These are phyloP conservation scores for Thielaviopsis populi DNA, from an alignment of 2,329 filamentous ascomycete genomes.

Conservation along the genomic window DNA sequence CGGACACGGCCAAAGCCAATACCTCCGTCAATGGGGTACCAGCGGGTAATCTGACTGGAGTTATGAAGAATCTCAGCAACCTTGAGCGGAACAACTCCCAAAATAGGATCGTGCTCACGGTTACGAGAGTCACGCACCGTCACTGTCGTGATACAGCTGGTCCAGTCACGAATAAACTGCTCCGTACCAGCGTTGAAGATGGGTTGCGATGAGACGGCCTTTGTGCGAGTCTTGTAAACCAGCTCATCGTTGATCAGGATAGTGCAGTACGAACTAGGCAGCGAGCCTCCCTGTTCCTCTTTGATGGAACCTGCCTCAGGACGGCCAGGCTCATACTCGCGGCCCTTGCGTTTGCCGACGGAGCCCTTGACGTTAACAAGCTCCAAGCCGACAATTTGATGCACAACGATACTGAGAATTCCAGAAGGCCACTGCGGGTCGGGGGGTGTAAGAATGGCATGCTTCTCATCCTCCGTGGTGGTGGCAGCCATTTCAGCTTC, in stretches of 20 bases:
- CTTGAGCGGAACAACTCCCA: constrained; percentile 81
- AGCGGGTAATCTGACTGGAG: constrained; percentile 70
- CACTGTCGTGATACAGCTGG: constrained; percentile 70
- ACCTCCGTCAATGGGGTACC: constrained; percentile 94
- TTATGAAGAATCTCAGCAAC: constrained; percentile 78
- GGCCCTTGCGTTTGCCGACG: constrained; percentile 62
- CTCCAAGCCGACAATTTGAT: constrained; percentile 91
- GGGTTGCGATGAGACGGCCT: constrained; percentile 84
- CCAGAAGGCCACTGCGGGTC: constrained; percentile 95
- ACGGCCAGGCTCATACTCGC: constrained; percentile 79
- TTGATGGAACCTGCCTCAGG: constrained; percentile 67
- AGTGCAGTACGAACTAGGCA: constrained; percentile 89
- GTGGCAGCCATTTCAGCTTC: constrained; percentile 41
- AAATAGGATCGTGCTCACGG: constrained; percentile 83
- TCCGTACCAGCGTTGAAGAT: constrained; percentile 97
- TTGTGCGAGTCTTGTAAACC: constrained; percentile 84
- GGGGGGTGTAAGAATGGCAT: constrained; percentile 75
- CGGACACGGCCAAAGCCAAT: constrained; percentile 82
- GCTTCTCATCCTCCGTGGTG: constrained; percentile 48
- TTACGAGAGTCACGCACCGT: constrained; percentile 80
- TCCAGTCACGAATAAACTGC: constrained; percentile 84
- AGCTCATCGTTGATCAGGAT: constrained; percentile 80
- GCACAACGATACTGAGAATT: constrained; percentile 69
- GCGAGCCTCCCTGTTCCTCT: constrained; percentile 62
- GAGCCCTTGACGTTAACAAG: constrained; percentile 83